These are phyloP conservation scores for Brasenia schreberi DNA, from an alignment of 164 flowering plant genomes.

Conservation along the genomic window DNA sequence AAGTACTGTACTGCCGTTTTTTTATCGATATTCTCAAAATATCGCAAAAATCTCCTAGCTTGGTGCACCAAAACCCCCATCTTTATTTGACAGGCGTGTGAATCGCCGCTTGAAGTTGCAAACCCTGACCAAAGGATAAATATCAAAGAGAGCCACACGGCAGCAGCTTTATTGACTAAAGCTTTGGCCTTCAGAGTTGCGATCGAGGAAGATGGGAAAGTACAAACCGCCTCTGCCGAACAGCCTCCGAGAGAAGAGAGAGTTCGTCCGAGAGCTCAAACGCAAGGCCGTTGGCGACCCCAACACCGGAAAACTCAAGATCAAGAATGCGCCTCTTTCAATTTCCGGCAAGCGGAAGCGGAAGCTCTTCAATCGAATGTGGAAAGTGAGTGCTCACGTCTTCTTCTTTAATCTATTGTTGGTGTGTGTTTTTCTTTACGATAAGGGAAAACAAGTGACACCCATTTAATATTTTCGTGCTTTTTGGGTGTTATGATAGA, in stretches of 20 bases:
- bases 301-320: conserved; percentile 44
- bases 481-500: not conserved
- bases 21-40: too few species aligned
- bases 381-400: conserved; percentile 29
- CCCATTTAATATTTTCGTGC: not conserved
- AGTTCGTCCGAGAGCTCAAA: conserved; percentile 31
- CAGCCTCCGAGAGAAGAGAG: conserved; percentile 23
- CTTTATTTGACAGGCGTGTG: too few species aligned
- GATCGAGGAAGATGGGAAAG: conserved; percentile 1
- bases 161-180: too few species aligned
- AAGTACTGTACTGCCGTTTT: too few species aligned
- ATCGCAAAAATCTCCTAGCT: too few species aligned
- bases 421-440: not conserved
- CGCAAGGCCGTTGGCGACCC: conserved; percentile 71
- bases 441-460: not conserved
- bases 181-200: too few species aligned
- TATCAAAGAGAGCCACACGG: too few species aligned
- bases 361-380: conserved; percentile 79
- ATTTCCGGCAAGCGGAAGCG: conserved; percentile 86
- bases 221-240: conserved; percentile 1
- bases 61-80: too few species aligned
- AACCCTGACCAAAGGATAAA: too few species aligned
- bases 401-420: not conserved
- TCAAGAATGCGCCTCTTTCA: conserved; percentile 29
- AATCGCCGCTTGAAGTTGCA: too few species aligned